A percentile compares a stretch with the other conserved stretches of the same genome.
Evolutionary conservation across 1,284 basidiomycete species (phyloP).

Genomic region (Boletus sp.): DNA sequence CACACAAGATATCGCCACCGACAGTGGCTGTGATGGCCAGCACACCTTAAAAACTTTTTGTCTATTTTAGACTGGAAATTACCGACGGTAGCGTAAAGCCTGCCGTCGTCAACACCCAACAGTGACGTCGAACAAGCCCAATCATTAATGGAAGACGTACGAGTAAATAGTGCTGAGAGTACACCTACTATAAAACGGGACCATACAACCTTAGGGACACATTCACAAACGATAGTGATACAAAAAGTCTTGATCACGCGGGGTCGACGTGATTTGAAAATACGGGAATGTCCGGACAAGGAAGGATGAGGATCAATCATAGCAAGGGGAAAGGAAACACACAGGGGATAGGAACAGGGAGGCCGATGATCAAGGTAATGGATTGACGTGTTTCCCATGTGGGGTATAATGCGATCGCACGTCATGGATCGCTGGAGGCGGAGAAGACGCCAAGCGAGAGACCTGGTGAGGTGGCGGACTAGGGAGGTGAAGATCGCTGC

Average conservation of each 20-base stretch:
- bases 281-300: conserved; percentile 29
- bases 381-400: conserved; percentile 38
- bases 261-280: conserved; percentile 30
- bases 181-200: conserved; percentile 33
- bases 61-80: conserved; percentile 22
- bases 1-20: conserved; percentile 15
- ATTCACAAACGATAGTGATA: conserved; percentile 33
- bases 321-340: conserved; percentile 19
- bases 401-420: conserved; percentile 36
- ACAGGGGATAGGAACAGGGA: conserved; percentile 14
- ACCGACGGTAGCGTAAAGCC: conserved; percentile 27
- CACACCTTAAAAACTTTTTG: conserved; percentile 32
- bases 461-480: conserved; percentile 32
- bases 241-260: conserved; percentile 28
- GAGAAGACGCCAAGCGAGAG: conserved; percentile 32
- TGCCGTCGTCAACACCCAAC: conserved; percentile 15
- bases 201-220: conserved; percentile 22
- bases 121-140: conserved; percentile 22
- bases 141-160: conserved; percentile 33
- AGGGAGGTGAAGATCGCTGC: conserved; percentile 33
- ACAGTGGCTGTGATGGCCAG: conserved; percentile 30
- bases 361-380: conserved; percentile 32
- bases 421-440: conserved; percentile 33
- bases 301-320: conserved; percentile 27
- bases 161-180: conserved; percentile 31